Conservation (phyloP, 2,329 filamentous ascomycete species). For the Lasiodiplodia sp. region DNA sequence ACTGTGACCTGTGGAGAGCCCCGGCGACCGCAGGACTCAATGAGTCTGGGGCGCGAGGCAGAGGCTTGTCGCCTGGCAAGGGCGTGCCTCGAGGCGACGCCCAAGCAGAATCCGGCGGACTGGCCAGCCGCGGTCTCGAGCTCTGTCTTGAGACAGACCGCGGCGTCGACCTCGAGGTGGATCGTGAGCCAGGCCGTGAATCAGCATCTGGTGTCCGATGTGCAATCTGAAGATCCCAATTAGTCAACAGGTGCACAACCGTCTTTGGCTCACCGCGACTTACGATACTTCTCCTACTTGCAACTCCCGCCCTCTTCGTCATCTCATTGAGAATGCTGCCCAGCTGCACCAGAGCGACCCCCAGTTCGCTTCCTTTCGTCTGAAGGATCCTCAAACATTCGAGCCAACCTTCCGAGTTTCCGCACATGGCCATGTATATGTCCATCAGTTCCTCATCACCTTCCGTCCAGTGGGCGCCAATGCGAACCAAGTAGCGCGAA, state of each 20-base stretch:
- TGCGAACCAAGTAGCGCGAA: conserved; percentile 73
- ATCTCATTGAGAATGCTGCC: conserved; percentile 83
- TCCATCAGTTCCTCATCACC: conserved; percentile 67
- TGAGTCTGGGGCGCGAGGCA: conserved; percentile 26
- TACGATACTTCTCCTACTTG: conserved; percentile 80
- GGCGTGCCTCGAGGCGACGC: conserved; percentile 23
- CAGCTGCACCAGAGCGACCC: conserved; percentile 73
- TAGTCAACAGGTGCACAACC: conserved; percentile 1
- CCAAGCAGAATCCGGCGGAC: conserved; percentile 25
- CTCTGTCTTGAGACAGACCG: conserved; percentile 11
- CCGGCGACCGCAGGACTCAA: conserved; percentile 9
- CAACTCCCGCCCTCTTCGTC: conserved; percentile 81
- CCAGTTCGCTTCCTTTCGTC: conserved; percentile 73
- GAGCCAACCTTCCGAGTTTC: conserved; percentile 90
- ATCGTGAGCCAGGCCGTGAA: conserved; percentile 27
- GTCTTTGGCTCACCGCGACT: conserved; percentile 41
- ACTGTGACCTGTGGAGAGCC: conserved; percentile 26
- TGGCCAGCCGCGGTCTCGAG: conserved; percentile 27
- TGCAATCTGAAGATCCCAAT: conserved; percentile 27
- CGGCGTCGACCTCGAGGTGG: conserved; percentile 25
- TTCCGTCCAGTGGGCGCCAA: conserved; percentile 68
- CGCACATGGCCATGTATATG: conserved; percentile 88
- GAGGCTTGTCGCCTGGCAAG: conserved; percentile 27
- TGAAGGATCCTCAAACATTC: conserved; percentile 80
- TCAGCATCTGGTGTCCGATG: conserved; percentile 26